Base-by-base conservation (phyloP, 2,329 filamentous ascomycete genomes). In the Dactylellina cionopaga region DNA sequence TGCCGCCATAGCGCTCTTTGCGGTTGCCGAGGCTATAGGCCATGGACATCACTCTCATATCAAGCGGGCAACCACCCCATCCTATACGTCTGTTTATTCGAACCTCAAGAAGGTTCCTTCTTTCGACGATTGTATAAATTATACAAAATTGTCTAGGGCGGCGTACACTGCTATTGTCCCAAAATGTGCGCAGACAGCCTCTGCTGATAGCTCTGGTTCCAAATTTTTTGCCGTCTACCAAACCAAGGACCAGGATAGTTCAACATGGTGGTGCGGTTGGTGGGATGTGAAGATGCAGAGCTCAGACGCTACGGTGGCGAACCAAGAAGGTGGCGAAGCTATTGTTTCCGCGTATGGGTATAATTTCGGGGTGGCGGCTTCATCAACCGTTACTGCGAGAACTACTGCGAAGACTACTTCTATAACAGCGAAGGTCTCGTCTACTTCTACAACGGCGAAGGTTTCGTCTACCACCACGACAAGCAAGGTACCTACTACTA, bases 261-360 rank as follows among this genome's bases (percentile, higher is more conserved):
- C n/a, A 7, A 33, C 15, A 3, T 65, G 60, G 60, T 65, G 60
- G 60, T 65, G 60, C 52, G 60, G 60, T 22, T 65, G 60, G 60
- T 65, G 60, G 60, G 51, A 56, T 19, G 17, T 13, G 19, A 25
- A n/a, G 11, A 29, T 56, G 37, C n/a, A 7, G 6, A 29, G 11
- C 2, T 49, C 29, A 2, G 60, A 65, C 56, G 60, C 47, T 27
- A 49, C 29, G 7, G 51, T 37, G 9, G 15, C 5, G 9, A 56
- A 31, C 4, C 60, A 65, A 37, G 49, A 65, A 9, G 31, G 49
- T 31, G 60, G 60, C 19, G 31, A 17, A 19, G 43, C 29, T 25
- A 65, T 65, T 31, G 17, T 49, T n/a, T 24, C 17, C 4, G 60
- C 60, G 0, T 65, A 65, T 47, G 51, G 60, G 13, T 65, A 65